Base-by-base conservation (phyloP, 2,329 filamentous ascomycete species). In the Fusarium incarnatum region DNA sequence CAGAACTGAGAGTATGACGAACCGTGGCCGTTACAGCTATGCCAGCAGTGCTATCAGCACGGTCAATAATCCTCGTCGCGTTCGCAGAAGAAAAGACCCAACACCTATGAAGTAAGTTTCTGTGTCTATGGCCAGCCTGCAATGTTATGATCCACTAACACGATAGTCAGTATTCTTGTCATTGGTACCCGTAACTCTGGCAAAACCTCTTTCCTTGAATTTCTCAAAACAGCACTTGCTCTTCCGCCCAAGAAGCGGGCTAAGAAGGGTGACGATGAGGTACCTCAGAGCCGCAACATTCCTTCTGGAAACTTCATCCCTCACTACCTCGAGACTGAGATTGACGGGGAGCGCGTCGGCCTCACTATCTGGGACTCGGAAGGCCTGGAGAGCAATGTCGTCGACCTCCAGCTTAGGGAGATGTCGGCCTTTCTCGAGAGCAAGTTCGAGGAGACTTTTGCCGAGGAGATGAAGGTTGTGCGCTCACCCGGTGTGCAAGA, bases 391-490 rank as follows among this genome's bases (percentile, higher is more conserved):
- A 97, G 95, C 86, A 96, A 93, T 75, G 89, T 98, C 37, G 94
- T 98, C 54, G 96, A 98, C 79, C 88, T 98, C 71, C 96, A 99
- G 81, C 85, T 99, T 71, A 90, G 94, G 66, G 94, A 97, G 78
- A 94, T 98, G 85, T 91, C 92, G 34, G 87, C 91, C 11, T 99
- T 99, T 82, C 85, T 99, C 64, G 96, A 99, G 84, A 95, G 92
- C 84, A 98, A 98, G 81, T 99, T 99, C 74, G 95, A 99, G 79
- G 96, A 99, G 77, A 98, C 96, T 0, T 97, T 99, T 79, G 89
- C 89, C 50, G 96, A 99, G 82, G 96, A 99, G 84, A 97, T 97
- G 87, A 98, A 98, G 84, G 94, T 99, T 48, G 87, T 98, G 67
- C 92, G 96, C 75, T 94, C 94, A 56, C 95, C 96, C 27, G 95